These are phyloP conservation scores for Suhomyces tanzawaensis DNA, from an alignment of 805 yeast genomes.

Conservation along the genomic window DNA sequence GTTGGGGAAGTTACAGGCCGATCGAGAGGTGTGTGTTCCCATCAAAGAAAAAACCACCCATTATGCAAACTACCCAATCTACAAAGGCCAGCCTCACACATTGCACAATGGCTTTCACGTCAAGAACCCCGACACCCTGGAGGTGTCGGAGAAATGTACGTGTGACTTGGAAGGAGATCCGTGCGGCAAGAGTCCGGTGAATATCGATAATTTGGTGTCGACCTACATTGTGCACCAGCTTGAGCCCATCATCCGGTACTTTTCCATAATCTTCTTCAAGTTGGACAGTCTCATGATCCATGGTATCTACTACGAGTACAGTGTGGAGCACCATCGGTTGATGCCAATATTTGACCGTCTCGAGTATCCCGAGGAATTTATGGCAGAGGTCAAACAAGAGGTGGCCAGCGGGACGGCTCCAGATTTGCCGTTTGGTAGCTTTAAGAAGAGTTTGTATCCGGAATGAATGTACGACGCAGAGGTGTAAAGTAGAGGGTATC, in stretches of 20 bases:
- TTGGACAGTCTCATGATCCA: constrained; percentile 34
- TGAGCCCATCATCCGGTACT: constrained; percentile 28
- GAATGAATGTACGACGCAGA: too few relatives aligned
- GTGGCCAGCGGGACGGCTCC: background rate
- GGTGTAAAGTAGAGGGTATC: too few relatives aligned
- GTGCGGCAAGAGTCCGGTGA: constrained; percentile 16
- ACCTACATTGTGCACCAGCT: constrained; percentile 35
- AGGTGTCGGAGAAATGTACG: constrained; percentile 14
- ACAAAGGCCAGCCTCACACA: constrained; percentile 35
- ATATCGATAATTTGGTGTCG: constrained; percentile 33
- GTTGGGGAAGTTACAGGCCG: constrained; percentile 33
- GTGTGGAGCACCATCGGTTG: constrained; percentile 9
- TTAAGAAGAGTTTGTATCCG: constrained; percentile 1
- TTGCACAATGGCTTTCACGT: constrained; percentile 31
- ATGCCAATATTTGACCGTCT: constrained; percentile 27
- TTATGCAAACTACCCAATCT: constrained; percentile 29
- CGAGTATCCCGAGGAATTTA: constrained; percentile 25
- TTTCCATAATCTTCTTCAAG: constrained; percentile 20
- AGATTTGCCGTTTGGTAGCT: constrained; percentile 7
- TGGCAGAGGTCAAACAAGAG: background rate
- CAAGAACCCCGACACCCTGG: constrained; percentile 4
- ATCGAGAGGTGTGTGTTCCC: constrained; percentile 36
- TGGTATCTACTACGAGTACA: constrained; percentile 30
- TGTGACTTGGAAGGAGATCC: constrained; percentile 26
- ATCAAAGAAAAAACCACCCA: constrained; percentile 24